Conservation (phyloP, 2,329 filamentous ascomycete species). For the Diaporthe citri region DNA sequence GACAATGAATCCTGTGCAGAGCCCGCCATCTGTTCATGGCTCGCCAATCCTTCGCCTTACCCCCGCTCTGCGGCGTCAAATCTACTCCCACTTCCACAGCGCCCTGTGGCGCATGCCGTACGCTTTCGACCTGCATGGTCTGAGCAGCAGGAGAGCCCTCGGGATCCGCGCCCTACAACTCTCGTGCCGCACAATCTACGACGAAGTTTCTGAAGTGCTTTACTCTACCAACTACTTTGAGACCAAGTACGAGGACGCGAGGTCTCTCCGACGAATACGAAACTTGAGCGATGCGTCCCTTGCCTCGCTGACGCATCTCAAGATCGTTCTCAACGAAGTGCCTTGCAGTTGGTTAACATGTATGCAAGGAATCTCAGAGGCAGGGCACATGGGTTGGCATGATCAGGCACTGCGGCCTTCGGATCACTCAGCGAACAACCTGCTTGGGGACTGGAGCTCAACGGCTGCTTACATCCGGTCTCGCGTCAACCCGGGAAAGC, state of each 20-base stretch:
- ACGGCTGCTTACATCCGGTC: not conserved
- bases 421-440: not conserved
- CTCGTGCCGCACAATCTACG: not conserved
- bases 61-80: not conserved
- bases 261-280: not conserved
- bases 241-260: not conserved
- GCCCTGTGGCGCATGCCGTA: not conserved
- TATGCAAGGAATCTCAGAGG: not conserved
- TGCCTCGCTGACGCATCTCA: not conserved
- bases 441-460: not conserved
- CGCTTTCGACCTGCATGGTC: not conserved
- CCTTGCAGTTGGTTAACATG: not conserved
- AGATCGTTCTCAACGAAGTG: not conserved
- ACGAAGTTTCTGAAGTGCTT: not conserved
- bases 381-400: not conserved
- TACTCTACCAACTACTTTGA: not conserved
- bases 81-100: not conserved
- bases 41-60: not conserved
- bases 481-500: not conserved
- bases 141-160: not conserved
- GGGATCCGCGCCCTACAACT: not conserved
- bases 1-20: not conserved
- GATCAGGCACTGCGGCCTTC: not conserved
- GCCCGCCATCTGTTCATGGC: not conserved
- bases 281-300: not conserved